Conservation (phyloP, 2,329 filamentous ascomycete species). For the Atkinsonella hypoxylon region DNA sequence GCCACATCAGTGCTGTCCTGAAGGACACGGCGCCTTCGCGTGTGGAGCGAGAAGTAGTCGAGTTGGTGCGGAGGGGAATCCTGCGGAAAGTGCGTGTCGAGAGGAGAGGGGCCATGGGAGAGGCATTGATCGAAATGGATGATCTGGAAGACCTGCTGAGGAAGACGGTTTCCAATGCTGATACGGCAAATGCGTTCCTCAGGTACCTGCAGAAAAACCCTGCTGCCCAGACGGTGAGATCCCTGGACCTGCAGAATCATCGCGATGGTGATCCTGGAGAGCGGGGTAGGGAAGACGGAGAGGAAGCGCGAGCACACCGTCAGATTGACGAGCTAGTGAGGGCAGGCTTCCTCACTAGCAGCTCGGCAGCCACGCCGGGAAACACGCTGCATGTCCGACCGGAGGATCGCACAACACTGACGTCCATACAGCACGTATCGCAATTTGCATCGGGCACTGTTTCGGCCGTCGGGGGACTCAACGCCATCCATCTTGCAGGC, state of each 20-base stretch:
- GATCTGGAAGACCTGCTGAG: slow-evolving; percentile 41
- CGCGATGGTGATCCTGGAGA: neutral
- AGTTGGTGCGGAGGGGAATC: slow-evolving; percentile 43
- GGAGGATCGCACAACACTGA: slow-evolving; percentile 42
- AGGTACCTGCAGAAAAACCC: slow-evolving; percentile 39
- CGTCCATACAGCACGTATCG: slow-evolving; percentile 50
- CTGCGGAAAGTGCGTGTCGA: slow-evolving; percentile 53
- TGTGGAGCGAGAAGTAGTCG: slow-evolving; percentile 55
- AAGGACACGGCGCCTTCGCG: slow-evolving; percentile 40
- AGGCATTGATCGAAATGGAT: slow-evolving; percentile 47
- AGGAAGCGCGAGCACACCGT: slow-evolving; percentile 23
- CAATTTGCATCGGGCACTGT: slow-evolving; percentile 56
- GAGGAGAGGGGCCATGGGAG: slow-evolving; percentile 46
- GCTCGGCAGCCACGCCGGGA: slow-evolving; percentile 16
- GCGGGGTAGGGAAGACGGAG: neutral
- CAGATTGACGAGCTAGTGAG: slow-evolving; percentile 48
- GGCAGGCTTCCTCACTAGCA: slow-evolving; percentile 54
- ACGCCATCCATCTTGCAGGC: slow-evolving; percentile 51
- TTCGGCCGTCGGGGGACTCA: slow-evolving; percentile 56
- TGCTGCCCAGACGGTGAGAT: slow-evolving; percentile 22
- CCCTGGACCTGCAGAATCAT: neutral
- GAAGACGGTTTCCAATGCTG: slow-evolving; percentile 22
- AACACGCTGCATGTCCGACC: slow-evolving; percentile 33
- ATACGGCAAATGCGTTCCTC: slow-evolving; percentile 38
- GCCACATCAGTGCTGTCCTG: slow-evolving; percentile 54